Percentiles rank a stretch among this genome's conserved stretches.
Conservation (phyloP, 2,329 filamentous ascomycete genomes). For the Fusarium subtropicale region DNA sequence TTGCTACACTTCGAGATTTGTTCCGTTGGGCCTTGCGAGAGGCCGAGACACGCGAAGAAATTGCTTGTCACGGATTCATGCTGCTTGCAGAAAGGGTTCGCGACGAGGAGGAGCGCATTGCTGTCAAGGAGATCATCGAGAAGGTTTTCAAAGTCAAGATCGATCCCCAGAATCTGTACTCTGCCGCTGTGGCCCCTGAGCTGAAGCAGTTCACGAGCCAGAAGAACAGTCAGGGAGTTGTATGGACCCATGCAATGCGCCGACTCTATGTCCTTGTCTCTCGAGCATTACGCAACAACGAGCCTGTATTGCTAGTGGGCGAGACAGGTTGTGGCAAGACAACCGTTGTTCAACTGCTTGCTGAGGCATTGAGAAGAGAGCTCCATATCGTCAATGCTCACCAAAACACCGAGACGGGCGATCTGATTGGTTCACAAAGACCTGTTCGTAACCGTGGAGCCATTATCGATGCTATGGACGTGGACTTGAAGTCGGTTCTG, state of each 20-base stretch:
- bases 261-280: conserved; percentile 91
- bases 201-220: conserved; percentile 61
- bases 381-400: conserved; percentile 96
- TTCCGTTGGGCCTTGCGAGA: conserved; percentile 93
- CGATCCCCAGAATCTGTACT: conserved; percentile 79
- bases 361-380: conserved; percentile 79
- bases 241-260: conserved; percentile 97
- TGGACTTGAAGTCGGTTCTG: conserved; percentile 67
- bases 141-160: conserved; percentile 89
- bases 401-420: conserved; percentile 97
- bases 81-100: conserved; percentile 93
- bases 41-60: conserved; percentile 86
- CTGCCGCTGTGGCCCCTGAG: conserved; percentile 66
- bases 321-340: conserved; percentile 99
- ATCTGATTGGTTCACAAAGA: conserved; percentile 94
- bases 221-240: conserved; percentile 72
- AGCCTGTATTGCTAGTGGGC: conserved; percentile 93
- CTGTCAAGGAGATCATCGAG: conserved; percentile 90
- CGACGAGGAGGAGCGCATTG: conserved; percentile 85
- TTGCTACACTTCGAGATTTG: conserved; percentile 93
- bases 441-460: conserved; percentile 87
- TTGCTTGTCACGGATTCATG: conserved; percentile 96
- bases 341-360: conserved; percentile 91
- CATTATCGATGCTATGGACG: conserved; percentile 72
- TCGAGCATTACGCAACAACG: conserved; percentile 86